Evolutionary conservation across 192 early-diverging fungal species (phyloP), one percentile per base, ranked within the genome.

Genomic region (Kappamyces sp.): DNA sequence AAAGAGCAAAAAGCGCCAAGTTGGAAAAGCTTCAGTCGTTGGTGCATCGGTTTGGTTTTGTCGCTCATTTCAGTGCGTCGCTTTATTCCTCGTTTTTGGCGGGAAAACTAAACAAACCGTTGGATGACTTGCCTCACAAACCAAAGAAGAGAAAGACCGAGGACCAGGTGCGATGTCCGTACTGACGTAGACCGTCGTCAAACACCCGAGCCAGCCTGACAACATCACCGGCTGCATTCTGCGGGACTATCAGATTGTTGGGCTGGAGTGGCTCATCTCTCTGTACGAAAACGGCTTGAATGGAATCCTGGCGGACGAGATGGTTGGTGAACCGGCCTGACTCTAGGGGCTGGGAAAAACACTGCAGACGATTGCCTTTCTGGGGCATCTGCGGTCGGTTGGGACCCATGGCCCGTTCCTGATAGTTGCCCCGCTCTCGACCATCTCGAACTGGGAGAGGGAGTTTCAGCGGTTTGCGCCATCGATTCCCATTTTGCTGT

Each of bases 221-320:
- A 55, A 71, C 22, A 46, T 73, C 4, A 69, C 70, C 2, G 70
- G 65, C 2, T 68, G 67, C 35, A 59, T 50, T 30, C 75, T 98
- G 71, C 81, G 90, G 29, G 90, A 95, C 41, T 96, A 96, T 71
- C 96, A 98, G 69, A 65, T 95, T 43, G 88, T 87, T 1, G 96
- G 96, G 49, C 83, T 96, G 59, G 92, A 96, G 66, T 98, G 96
- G 96, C 69, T 98, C 59, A 86, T 90, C 46, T 88, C 83, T 63
- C 73, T 98, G 3, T 98, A 91, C 73, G 91, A 95, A 52, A 95
- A 96, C 67, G 94, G 96, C 9, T 67, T 96, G 14, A 96, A 95
- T 55, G 96, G 96, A 15, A 96, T 96, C 62, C 65, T 96, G 40
- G 94, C 90, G 5, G 96, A 96, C 70, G 91, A 94, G 54, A 94